Evolutionary conservation across 495 filamentous ascomycete species (phyloP).

Genomic region (Rusavskia elegans): DNA sequence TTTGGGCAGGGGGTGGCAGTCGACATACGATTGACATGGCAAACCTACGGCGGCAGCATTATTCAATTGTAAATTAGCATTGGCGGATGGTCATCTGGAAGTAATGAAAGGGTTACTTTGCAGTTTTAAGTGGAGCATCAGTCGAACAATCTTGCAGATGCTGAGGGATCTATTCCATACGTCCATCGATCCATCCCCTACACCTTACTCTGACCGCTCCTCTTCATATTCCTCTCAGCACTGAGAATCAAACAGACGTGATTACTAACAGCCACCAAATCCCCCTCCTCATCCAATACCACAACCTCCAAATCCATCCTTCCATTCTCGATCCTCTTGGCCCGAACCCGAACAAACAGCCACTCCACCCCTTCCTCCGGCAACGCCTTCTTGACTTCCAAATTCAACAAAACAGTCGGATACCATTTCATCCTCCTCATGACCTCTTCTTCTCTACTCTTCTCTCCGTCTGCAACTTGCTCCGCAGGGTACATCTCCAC

Average conservation of each 20-base stretch:
- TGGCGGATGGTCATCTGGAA: too few species aligned
- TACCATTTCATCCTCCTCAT: conserved; percentile 10
- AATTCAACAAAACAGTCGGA: conserved; percentile 18
- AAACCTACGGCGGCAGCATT: too few species aligned
- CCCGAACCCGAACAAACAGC: conserved; percentile 20
- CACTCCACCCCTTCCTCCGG: conserved; percentile 26
- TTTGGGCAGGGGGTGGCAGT: too few species aligned
- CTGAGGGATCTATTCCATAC: too few species aligned
- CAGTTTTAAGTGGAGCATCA: too few species aligned
- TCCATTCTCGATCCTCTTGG: conserved; percentile 28
- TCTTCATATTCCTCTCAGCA: conserved; percentile 21
- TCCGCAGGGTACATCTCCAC: conserved; percentile 8
- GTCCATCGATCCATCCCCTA: neutral
- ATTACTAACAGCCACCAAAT: conserved; percentile 35
- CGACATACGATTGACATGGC: too few species aligned
- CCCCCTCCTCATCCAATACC: conserved; percentile 28
- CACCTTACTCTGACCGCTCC: neutral
- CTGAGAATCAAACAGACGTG: conserved; percentile 36
- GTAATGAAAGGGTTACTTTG: too few species aligned
- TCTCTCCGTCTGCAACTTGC: neutral
- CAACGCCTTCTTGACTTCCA: conserved; percentile 30
- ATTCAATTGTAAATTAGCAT: too few species aligned
- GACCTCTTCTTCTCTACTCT: too few species aligned
- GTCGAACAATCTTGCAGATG: too few species aligned
- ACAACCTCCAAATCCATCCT: conserved; percentile 37